Percentiles rank a stretch among this genome's conserved stretches.
Conservation (phyloP, 1,139 yeast species). For the Hansenula sp. region DNA sequence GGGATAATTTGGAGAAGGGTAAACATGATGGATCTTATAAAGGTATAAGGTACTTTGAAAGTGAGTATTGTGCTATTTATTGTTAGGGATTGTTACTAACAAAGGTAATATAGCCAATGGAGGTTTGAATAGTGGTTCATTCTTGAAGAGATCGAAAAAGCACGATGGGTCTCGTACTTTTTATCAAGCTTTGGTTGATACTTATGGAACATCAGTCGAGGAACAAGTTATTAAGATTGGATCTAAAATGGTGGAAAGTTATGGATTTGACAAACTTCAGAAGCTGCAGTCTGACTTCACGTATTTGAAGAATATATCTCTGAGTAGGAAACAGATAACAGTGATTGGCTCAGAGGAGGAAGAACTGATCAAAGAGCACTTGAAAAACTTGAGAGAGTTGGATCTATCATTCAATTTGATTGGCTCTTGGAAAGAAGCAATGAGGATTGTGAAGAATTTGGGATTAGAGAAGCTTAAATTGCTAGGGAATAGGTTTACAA, state of each 20-base stretch:
- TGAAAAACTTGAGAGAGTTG: slow-evolving; percentile 32
- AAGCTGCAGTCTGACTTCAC: slow-evolving; percentile 42
- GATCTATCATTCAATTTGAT: slow-evolving; percentile 65
- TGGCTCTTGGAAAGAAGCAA: slow-evolving; percentile 34
- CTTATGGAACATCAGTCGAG: slow-evolving; percentile 35
- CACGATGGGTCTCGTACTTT: slow-evolving; percentile 31
- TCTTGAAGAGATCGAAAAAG: slow-evolving; percentile 46
- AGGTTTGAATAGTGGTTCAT: slow-evolving; percentile 51
- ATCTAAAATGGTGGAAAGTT: slow-evolving; percentile 51
- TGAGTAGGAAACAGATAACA: slow-evolving; percentile 37
- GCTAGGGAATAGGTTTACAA: slow-evolving; percentile 56
- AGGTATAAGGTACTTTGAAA: slow-evolving; percentile 41
- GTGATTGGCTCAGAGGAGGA: slow-evolving; percentile 11
- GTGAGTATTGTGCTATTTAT: slow-evolving; percentile 2
- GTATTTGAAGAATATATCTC: slow-evolving; percentile 42
- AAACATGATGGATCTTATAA: slow-evolving; percentile 50
- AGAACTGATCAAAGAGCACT: slow-evolving; percentile 1
- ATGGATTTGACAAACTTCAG: slow-evolving; percentile 60
- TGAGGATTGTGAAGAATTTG: slow-evolving; percentile 32
- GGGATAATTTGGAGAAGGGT: slow-evolving; percentile 64
- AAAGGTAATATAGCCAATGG: background rate
- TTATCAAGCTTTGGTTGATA: slow-evolving; percentile 42
- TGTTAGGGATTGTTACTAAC: background rate
- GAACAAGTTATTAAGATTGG: slow-evolving; percentile 36
- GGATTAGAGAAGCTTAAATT: slow-evolving; percentile 42